Conservation (phyloP, 1,284 basidiomycete genomes). For the Xerocomus minutiporus region DNA sequence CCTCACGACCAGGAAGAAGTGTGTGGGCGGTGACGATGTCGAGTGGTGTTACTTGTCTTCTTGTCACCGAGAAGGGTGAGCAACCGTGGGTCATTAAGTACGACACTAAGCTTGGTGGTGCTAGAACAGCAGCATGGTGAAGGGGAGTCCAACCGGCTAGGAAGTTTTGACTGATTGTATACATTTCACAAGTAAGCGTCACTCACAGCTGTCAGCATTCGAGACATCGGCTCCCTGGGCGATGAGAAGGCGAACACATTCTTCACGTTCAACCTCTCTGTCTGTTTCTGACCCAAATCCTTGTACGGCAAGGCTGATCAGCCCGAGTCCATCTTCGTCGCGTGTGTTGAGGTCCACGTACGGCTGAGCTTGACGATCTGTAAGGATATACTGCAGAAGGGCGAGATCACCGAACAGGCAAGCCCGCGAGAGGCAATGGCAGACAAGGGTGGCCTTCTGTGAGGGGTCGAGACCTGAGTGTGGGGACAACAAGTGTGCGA, state of each 20-base stretch:
- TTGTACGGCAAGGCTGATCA: conserved; percentile 76
- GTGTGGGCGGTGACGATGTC: conserved; percentile 83
- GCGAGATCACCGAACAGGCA: conserved; percentile 72
- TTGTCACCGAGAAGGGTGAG: conserved; percentile 71
- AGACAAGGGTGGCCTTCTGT: conserved; percentile 64
- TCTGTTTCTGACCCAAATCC: conserved; percentile 82
- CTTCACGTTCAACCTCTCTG: conserved; percentile 80
- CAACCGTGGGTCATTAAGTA: conserved; percentile 91
- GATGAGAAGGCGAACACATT: conserved; percentile 78
- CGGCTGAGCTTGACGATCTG: conserved; percentile 64
- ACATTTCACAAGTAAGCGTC: conserved; percentile 1
- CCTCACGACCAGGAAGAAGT: conserved; percentile 72
- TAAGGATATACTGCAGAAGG: conserved; percentile 66
- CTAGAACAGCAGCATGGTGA: conserved; percentile 88
- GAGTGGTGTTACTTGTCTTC: conserved; percentile 73
- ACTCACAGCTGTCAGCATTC: conserved; percentile 59
- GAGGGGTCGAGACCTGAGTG: conserved; percentile 61
- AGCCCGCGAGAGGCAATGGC: conserved; percentile 67
- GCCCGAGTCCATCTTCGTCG: conserved; percentile 80
- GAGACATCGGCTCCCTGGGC: conserved; percentile 72
- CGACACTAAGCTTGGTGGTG: conserved; percentile 87
- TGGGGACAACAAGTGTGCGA: conserved; percentile 58
- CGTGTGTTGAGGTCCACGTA: conserved; percentile 63
- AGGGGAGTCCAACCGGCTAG: conserved; percentile 91
- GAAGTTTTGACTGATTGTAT: conserved; percentile 7